Evolutionary conservation across 1,284 basidiomycete species (phyloP), one percentile per base, ranked within the genome.

Genomic region (Heliocybe sulcata): DNA sequence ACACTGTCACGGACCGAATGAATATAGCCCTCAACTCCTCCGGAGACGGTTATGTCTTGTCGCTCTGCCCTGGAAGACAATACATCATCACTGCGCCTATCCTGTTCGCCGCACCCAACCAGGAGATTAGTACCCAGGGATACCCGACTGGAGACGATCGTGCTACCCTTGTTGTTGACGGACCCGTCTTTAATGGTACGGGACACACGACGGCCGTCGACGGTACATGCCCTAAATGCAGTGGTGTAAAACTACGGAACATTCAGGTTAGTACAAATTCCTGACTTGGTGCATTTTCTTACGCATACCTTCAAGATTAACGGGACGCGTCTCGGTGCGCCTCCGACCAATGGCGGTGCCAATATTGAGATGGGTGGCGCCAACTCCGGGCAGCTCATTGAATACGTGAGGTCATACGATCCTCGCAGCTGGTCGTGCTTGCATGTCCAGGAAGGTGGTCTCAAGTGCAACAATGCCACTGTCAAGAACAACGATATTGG

Each of bases 401-500:
- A 90, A 71, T 82, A 79, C 57, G 87, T 90, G 12, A 79, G 73
- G 59, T 85, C 85, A 8, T 87, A 71, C 63, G 80, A 89, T 63
- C 85, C 87, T 2, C 77, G 87, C 50, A 71, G 84, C 56, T 90
- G 88, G 88, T 82, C 85, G 16, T 89, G 86, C 64, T 72, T 90
- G 35, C 88, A 90, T 60, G 64, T 90, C 42, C 70, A 76, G 0
- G 83, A 92, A 65, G 89, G 89, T 3, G 69, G 74, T 25, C 72
- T 87, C 35, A 72, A 67, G n/a, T 92, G 90, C 70, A 77, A 71
- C 57, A 83, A 83, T 57, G 73, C 70, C 14, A 81, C 79, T 4
- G 74, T 92, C 42, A 84, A 87, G 65, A 83, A 90, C 68, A 92
- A 92, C 60, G 87, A 92, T 60, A 83, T 92, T 47, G 90, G 87